Percentiles rank a stretch among this genome's conserved stretches.
Evolutionary conservation across 1,284 basidiomycete genomes (phyloP).

Genomic region (Cryptococcus sp.): DNA sequence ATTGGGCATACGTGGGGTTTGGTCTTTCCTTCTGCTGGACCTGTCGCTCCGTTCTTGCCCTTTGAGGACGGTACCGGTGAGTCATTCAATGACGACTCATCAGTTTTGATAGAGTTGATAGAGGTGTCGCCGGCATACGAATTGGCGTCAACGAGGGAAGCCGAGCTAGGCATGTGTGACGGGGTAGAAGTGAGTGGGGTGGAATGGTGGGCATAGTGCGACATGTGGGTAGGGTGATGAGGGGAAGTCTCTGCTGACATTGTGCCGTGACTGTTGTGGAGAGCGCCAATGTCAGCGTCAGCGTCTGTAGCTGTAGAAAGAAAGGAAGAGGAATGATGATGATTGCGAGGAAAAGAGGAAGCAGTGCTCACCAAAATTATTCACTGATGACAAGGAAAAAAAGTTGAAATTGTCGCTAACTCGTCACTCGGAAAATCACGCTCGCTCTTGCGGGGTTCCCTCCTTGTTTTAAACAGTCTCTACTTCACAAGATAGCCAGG

Average conservation of each 20-base stretch:
- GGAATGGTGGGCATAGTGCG: slow-evolving; percentile 13
- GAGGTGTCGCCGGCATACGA: slow-evolving; percentile 15
- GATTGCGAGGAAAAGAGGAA: too few relatives aligned
- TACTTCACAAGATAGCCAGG: too few relatives aligned
- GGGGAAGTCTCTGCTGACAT: slow-evolving; percentile 27
- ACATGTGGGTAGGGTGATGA: slow-evolving; percentile 16
- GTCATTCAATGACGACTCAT: slow-evolving; percentile 13
- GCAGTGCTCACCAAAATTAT: too few relatives aligned
- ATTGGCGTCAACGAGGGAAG: slow-evolving; percentile 8
- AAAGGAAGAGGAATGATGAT: too few relatives aligned
- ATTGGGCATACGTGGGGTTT: slow-evolving; percentile 51
- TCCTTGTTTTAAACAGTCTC: too few relatives aligned
- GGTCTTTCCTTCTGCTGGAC: slow-evolving; percentile 49
- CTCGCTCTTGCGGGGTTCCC: too few relatives aligned
- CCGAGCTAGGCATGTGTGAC: slow-evolving; percentile 9
- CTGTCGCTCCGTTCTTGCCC: slow-evolving; percentile 50
- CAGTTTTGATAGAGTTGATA: slow-evolving; percentile 20
- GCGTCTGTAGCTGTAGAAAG: too few relatives aligned
- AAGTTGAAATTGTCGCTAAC: too few relatives aligned
- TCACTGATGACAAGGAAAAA: too few relatives aligned
- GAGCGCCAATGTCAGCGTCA: too few relatives aligned
- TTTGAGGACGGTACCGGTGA: slow-evolving; percentile 24
- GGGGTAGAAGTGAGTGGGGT: slow-evolving; percentile 9
- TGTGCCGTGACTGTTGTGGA: background rate
- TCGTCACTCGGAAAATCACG: too few relatives aligned